Evolutionary conservation across 1,284 basidiomycete species (phyloP).

Genomic region (Cryptococcus neoformans): DNA sequence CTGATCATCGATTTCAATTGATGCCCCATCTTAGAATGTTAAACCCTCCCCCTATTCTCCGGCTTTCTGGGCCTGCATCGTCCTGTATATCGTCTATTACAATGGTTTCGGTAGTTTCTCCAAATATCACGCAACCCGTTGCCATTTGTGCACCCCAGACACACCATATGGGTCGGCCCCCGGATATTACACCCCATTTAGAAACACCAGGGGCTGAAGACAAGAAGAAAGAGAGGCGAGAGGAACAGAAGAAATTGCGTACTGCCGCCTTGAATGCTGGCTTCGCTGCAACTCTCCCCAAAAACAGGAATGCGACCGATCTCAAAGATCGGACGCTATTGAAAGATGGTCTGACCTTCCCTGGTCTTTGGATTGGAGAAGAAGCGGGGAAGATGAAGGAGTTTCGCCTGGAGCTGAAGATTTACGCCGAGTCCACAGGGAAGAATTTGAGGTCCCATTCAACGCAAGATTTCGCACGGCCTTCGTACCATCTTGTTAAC

Average conservation of each 20-base stretch:
- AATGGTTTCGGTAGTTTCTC: constrained; percentile 10
- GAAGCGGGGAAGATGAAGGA: constrained; percentile 33
- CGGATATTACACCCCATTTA: neutral
- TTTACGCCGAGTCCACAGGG: constrained; percentile 6
- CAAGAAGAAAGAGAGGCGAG: constrained; percentile 9
- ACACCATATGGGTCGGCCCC: constrained; percentile 18
- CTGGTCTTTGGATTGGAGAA: constrained; percentile 37
- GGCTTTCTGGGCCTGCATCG: constrained; percentile 30
- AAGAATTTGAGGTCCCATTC: neutral
- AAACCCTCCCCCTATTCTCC: constrained; percentile 40
- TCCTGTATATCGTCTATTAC: constrained; percentile 19
- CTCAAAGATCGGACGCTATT: constrained; percentile 23
- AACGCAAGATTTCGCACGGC: neutral
- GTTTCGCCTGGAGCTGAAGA: constrained; percentile 33
- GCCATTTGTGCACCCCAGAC: constrained; percentile 28
- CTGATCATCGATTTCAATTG: too few relatives aligned
- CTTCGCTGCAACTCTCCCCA: constrained; percentile 32
- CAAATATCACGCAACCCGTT: constrained; percentile 4
- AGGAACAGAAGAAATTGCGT: constrained; percentile 14
- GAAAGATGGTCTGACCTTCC: constrained; percentile 31
- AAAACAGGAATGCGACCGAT: constrained; percentile 15
- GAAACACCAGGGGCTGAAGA: neutral
- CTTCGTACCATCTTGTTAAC: neutral
- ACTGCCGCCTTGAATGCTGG: constrained; percentile 30
- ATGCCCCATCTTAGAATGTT: constrained; percentile 23